Base-by-base conservation (phyloP, 1,284 basidiomycete species). In the Malassezia equina region DNA sequence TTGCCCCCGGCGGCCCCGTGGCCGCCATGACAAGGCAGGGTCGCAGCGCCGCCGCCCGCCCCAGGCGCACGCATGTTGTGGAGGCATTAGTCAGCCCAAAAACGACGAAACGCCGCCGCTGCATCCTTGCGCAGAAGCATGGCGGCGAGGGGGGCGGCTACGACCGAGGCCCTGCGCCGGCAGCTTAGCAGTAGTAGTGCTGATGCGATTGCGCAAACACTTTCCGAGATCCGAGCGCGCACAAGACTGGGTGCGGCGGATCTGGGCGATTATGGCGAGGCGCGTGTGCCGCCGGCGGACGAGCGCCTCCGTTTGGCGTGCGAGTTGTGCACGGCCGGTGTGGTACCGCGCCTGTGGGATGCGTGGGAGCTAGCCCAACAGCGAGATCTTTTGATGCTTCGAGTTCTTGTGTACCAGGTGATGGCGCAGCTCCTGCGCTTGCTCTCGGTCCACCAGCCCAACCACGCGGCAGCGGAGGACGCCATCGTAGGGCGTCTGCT, bases 371-470 rank as follows among this genome's bases (percentile, higher is more conserved):
- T 54, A 6, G 50, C 50, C 5, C 47, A 59, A 19, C 39, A 47
- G 46, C 52, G 51, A 11, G 31, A 39, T 23, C 54, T 67, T 3
- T 42, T 54, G 1, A 52, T 63, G 0, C 44, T 72, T 25, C 48
- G 65, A 1, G 59, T 67, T 4, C 52, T 71, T 12, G 60, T 64
- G 24, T 62, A 64, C 47, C 66, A 65, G 44, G 59, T 58, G n/a
- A 56, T 71, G 1, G 62, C 67, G n/a, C 65, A 71, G 47, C 39
- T 69, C 0, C 62, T 71, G 9, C 53, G 55, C 4, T 55, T 71
- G 17, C 63, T 71, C 6, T 66, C 66, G 4, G 55, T 61, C 21
- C 67, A 71, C 46, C 65, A 62, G 33, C 67, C 69, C 0, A 67
- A 59, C 7, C 67, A 71, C n/a, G 55, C 59, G 1, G 55, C 64